phyloP scores from a whole-genome alignment of 2,329 filamentous ascomycete species.

The Fusarium azukiicola region DNA sequence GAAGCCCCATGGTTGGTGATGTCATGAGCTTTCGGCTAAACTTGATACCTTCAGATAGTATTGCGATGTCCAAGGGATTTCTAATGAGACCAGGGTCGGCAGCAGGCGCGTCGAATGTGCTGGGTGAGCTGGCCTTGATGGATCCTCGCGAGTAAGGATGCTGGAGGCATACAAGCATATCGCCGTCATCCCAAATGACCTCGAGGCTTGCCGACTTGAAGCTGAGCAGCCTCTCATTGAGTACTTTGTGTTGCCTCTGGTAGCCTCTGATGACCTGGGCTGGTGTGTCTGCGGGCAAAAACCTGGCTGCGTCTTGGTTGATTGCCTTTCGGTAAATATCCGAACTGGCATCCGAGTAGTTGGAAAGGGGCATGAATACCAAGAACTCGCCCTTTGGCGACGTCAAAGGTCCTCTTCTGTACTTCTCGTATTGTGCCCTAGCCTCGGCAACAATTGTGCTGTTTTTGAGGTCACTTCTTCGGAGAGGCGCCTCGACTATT shows the following conservation, averaged over 20 bases:
- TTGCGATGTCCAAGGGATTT: conserved; percentile 42
- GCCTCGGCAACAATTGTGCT: conserved; percentile 43
- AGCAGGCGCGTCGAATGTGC: conserved; percentile 40
- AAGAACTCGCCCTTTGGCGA: conserved; percentile 44
- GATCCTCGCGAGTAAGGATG: conserved; percentile 50
- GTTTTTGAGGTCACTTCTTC: conserved; percentile 38
- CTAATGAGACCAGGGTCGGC: conserved; percentile 46
- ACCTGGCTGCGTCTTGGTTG: conserved; percentile 35
- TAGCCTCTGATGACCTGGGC: conserved; percentile 41
- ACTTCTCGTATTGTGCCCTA: conserved; percentile 26
- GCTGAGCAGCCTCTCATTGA: conserved; percentile 38
- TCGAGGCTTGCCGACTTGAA: conserved; percentile 41
- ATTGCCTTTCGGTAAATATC: conserved; percentile 29
- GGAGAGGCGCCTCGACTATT: conserved; percentile 42
- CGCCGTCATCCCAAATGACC: conserved; percentile 46
- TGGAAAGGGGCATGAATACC: conserved; percentile 40
- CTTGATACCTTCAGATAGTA: conserved; percentile 37
- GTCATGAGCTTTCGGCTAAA: conserved; percentile 37
- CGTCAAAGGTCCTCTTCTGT: conserved; percentile 39
- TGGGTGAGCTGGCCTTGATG: conserved; percentile 43
- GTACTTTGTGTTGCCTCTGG: conserved; percentile 39
- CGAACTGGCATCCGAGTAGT: conserved; percentile 29
- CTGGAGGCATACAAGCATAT: conserved; percentile 40
- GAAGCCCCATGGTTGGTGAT: conserved; percentile 23
- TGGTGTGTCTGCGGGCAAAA: conserved; percentile 32